A percentile compares a stretch with the other conserved stretches of the same genome.
phyloP scores from a whole-genome alignment of 305 asterid species.

The Lippia alba region DNA sequence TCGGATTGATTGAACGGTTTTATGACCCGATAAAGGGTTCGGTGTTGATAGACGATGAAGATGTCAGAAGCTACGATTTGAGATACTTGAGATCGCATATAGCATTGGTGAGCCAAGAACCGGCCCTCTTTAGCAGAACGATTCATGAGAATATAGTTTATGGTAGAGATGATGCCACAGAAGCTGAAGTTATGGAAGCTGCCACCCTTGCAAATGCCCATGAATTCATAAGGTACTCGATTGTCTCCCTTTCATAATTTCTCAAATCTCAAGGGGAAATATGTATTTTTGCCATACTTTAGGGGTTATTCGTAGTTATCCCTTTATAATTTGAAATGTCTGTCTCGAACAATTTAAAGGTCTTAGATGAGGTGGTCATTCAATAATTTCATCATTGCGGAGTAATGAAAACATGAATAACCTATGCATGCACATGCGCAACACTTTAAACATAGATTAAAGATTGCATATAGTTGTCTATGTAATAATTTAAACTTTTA shows the following conservation, averaged over 20 bases:
- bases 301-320: no score
- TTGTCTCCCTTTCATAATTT: neutral
- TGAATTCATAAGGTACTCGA: slow-evolving; percentile 57
- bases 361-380: neutral
- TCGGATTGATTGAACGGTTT: slow-evolving; percentile 56
- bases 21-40: slow-evolving; percentile 54
- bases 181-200: slow-evolving; percentile 55
- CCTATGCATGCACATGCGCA: no score
- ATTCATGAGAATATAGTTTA: slow-evolving; percentile 55
- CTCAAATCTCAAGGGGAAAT: no score
- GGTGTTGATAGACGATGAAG: slow-evolving; percentile 49
- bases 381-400: no score
- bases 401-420: no score
- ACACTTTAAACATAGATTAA: no score
- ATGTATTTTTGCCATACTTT: no score
- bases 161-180: slow-evolving; percentile 50
- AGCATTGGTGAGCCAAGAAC: slow-evolving; percentile 67
- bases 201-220: slow-evolving; percentile 62
- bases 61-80: slow-evolving; percentile 47
- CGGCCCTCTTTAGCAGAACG: slow-evolving; percentile 58
- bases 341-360: neutral
- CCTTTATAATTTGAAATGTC: no score
- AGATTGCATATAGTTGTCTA: no score
- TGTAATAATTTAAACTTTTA: no score
- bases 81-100: slow-evolving; percentile 52